Base-by-base conservation (phyloP, 768 basidiomycete genomes). In the Leccinum obscurum region DNA sequence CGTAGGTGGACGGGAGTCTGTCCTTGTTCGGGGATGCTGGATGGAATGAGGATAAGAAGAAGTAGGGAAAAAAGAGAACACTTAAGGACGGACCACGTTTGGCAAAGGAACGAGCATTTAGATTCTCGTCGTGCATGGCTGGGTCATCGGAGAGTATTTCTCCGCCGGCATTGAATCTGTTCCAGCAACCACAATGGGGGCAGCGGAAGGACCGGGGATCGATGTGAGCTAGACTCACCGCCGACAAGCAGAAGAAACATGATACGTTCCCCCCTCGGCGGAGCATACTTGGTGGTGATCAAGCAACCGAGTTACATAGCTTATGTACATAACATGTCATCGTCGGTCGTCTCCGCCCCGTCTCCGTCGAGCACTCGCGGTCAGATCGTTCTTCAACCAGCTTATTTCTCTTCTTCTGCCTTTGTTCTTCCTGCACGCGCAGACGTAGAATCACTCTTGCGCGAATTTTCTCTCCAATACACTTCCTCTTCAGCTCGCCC, bases 101-200 rank as follows among this genome's bases (percentile, higher is more conserved):
- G 0, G 86, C 80, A 70, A 94, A 95, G 3, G 89, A 88, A 20
- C 67, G 72, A 2, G 77, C 70, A 69, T 94, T 96, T 63, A 95
- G 66, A 2, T 80, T 72, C 68, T 93, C 85, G 64, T 92, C 85
- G 68, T 92, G 86, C 92, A 94, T 94, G 1, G 93, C 92, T 17
- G 93, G 90, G 57, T 94, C 89, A 67, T 93, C 89, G 1, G 92
- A 92, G 39, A 88, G 66, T 63, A 95, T 92, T 64, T 93, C 85
- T 39, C 93, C 93, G 13, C 77, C 70, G 54, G 83, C 73, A 65
- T 89, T 85, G 69, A 83, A 91, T 51, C 85, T 82, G 72, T 93
- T 95, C 85, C 85, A 85, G 70, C 89, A 91, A 46, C 76, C 75
- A 67, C 91, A 93, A 10, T 82, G 74, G 13, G 84, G 75, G 63